phyloP scores from a whole-genome alignment of 352 stramenopile genomes.

The Phytophthora niederhauseri region DNA sequence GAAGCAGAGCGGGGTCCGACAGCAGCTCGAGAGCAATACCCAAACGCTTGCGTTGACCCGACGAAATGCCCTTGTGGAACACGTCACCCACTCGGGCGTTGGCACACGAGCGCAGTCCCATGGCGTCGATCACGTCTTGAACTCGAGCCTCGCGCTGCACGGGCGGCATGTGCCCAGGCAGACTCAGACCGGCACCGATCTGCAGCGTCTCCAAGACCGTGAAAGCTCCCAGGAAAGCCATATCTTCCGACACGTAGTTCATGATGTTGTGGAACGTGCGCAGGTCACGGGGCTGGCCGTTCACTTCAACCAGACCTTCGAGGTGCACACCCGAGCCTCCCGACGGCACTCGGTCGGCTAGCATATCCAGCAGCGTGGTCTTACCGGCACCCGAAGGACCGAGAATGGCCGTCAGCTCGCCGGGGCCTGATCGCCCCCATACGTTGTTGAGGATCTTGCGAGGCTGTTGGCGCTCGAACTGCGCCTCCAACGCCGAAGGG shows the following conservation, averaged over 20 bases:
- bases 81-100: constrained; percentile 83
- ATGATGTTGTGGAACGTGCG: constrained; percentile 60
- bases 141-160: constrained; percentile 61
- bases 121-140: constrained; percentile 73
- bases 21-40: constrained; percentile 96
- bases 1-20: constrained; percentile 93
- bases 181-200: constrained; percentile 62
- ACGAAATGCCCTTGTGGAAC: constrained; percentile 88
- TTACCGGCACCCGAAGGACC: constrained; percentile 72
- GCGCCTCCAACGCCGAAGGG: constrained; percentile 32
- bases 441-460: constrained; percentile 74
- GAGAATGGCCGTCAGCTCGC: constrained; percentile 75
- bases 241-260: constrained; percentile 78
- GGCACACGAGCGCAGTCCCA: constrained; percentile 65
- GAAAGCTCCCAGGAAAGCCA: constrained; percentile 71
- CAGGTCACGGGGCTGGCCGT: constrained; percentile 50
- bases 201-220: constrained; percentile 78
- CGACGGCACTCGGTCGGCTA: constrained; percentile 56
- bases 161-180: constrained; percentile 54
- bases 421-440: constrained; percentile 60
- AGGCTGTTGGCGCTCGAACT: constrained; percentile 42
- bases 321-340: constrained; percentile 40
- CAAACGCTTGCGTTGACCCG: constrained; percentile 92
- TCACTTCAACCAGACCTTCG: constrained; percentile 64
- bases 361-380: constrained; percentile 72